Evolutionary conservation across 768 basidiomycete genomes (phyloP).

Genomic region (Pulveroboletus ravenelii): DNA sequence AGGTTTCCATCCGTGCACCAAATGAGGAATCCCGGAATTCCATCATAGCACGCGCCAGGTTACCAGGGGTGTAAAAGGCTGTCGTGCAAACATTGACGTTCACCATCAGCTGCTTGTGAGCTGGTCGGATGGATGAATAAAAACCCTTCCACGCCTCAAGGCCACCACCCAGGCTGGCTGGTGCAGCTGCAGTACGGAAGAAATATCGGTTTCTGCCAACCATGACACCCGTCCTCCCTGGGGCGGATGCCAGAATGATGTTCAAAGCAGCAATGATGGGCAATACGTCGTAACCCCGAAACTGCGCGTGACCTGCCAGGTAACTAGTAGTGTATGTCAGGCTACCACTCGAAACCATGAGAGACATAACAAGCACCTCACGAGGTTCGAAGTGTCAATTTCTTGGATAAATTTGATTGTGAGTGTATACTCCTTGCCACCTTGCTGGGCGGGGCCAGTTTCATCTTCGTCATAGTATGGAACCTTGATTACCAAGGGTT

Average conservation of each 20-base stretch:
- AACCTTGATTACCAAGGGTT: conserved; percentile 39
- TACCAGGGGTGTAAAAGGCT: conserved; percentile 41
- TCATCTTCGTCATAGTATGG: conserved; percentile 46
- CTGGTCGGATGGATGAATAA: conserved; percentile 38
- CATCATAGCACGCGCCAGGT: conserved; percentile 40
- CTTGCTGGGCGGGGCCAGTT: conserved; percentile 25
- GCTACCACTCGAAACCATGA: background rate
- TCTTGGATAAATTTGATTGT: conserved; percentile 40
- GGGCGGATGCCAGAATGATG: conserved; percentile 41
- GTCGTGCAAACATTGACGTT: conserved; percentile 52
- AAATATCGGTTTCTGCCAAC: conserved; percentile 53
- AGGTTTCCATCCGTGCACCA: conserved; percentile 55
- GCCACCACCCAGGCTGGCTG: conserved; percentile 42
- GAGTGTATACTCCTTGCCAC: conserved; percentile 40
- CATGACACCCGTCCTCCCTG: conserved; percentile 46
- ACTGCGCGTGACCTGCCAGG: conserved; percentile 40
- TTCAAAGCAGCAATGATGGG: conserved; percentile 50
- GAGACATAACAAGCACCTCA: conserved; percentile 30
- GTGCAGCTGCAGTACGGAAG: conserved; percentile 35
- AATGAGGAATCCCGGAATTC: conserved; percentile 46
- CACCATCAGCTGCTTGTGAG: conserved; percentile 45
- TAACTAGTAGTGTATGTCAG: conserved; percentile 37
- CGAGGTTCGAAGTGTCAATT: conserved; percentile 40
- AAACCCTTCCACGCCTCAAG: conserved; percentile 57
- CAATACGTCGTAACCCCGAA: conserved; percentile 40